phyloP scores from a whole-genome alignment of 2,329 filamentous ascomycete genomes.

The Emericellopsis cladophorae region DNA sequence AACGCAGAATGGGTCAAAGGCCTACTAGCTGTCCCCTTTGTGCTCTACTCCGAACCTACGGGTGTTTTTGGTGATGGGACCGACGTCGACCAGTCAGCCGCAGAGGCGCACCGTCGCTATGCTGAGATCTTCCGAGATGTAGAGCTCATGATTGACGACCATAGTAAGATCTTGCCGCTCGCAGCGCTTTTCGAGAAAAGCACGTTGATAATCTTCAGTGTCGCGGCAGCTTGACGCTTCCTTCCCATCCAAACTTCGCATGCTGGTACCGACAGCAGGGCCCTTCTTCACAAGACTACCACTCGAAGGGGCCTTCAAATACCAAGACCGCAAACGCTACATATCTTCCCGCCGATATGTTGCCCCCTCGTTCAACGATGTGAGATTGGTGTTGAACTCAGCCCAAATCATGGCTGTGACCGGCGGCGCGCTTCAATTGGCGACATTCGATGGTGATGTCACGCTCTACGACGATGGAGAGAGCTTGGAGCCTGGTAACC shows the following conservation, averaged over 20 bases:
- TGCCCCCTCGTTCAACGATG: constrained; percentile 92
- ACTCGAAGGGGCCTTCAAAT: constrained; percentile 80
- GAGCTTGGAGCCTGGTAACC: constrained; percentile 61
- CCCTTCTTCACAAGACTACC: constrained; percentile 84
- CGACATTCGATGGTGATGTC: constrained; percentile 96
- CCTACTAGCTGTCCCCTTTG: constrained; percentile 86
- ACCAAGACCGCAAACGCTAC: constrained; percentile 73
- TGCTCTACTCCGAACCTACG: constrained; percentile 89
- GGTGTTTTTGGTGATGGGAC: constrained; percentile 64
- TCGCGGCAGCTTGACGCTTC: no score
- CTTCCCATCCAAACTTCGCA: constrained; percentile 77
- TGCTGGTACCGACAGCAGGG: constrained; percentile 84
- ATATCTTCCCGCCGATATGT: constrained; percentile 91
- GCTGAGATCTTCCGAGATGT: constrained; percentile 93
- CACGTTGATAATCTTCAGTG: no score
- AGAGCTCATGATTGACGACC: constrained; percentile 81
- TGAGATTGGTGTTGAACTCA: constrained; percentile 85
- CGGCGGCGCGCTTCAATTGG: constrained; percentile 62
- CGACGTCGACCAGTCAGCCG: constrained; percentile 54
- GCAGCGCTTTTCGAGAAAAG: not conserved
- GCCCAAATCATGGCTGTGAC: constrained; percentile 90
- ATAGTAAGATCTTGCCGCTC: constrained; percentile 45
- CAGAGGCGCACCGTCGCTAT: constrained; percentile 75
- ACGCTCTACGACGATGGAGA: constrained; percentile 89
- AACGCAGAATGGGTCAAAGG: constrained; percentile 86